A percentile compares a stretch with the other conserved stretches of the same genome.
Evolutionary conservation across 2,329 filamentous ascomycete species (phyloP).

Genomic region (Tothia fuscella): DNA sequence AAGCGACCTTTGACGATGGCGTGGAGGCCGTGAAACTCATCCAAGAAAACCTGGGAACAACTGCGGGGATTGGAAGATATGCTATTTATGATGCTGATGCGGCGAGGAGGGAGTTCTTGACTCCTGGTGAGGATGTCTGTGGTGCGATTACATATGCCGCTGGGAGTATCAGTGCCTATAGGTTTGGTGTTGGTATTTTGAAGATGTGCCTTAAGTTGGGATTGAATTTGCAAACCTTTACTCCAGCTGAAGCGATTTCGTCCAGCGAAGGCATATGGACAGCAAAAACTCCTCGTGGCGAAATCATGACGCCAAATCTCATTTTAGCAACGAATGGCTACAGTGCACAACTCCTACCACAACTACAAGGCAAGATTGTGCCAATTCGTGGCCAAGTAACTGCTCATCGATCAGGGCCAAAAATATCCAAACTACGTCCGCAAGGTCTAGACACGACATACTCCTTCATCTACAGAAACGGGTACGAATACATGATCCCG

Average conservation of each 20-base stretch:
- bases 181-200: slow-evolving; percentile 62
- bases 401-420: slow-evolving; percentile 47
- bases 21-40: slow-evolving; percentile 32
- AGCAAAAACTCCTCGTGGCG: slow-evolving; percentile 58
- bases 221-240: slow-evolving; percentile 66
- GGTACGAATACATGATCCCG: slow-evolving; percentile 64
- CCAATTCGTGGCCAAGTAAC: slow-evolving; percentile 66
- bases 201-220: slow-evolving; percentile 36
- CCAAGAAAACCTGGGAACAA: slow-evolving; percentile 31
- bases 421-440: slow-evolving; percentile 19
- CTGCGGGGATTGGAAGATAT: slow-evolving; percentile 34
- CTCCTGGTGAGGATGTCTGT: slow-evolving; percentile 23
- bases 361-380: slow-evolving; percentile 58
- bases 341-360: slow-evolving; percentile 61
- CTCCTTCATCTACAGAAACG: slow-evolving; percentile 38
- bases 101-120: slow-evolving; percentile 29
- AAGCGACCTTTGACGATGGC: slow-evolving; percentile 19
- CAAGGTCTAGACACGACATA: slow-evolving; percentile 44
- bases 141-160: slow-evolving; percentile 56
- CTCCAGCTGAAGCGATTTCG: slow-evolving; percentile 39
- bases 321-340: slow-evolving; percentile 78
- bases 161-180: slow-evolving; percentile 71
- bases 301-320: slow-evolving; percentile 48
- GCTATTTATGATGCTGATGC: slow-evolving; percentile 32
- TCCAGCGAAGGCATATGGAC: slow-evolving; percentile 12